Conservation (phyloP, 2,329 filamentous ascomycete genomes). For the Tolypocladium ophioglossoides region DNA sequence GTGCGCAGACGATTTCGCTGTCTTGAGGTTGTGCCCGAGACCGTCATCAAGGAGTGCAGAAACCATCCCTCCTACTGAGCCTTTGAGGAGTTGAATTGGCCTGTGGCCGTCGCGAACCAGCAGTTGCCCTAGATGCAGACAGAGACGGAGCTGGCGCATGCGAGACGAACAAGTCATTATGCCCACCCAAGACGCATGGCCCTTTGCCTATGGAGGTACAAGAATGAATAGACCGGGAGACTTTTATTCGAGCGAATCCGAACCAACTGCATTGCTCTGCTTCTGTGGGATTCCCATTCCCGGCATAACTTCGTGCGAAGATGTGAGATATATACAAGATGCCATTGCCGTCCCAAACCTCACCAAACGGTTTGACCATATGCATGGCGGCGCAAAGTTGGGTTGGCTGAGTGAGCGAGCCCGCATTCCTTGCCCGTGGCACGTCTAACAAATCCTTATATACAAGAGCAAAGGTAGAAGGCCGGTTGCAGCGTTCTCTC, state of each 20-base stretch:
- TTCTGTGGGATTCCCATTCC: neutral
- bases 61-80: neutral
- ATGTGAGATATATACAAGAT: neutral
- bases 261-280: neutral
- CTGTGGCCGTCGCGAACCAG: neutral
- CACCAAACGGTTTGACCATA: neutral
- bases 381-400: neutral
- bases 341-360: neutral
- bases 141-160: neutral
- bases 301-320: neutral
- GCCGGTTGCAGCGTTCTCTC: neutral
- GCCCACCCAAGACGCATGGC: neutral
- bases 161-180: neutral
- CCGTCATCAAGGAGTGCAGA: neutral
- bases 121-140: neutral
- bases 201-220: neutral
- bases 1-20: constrained; percentile 44
- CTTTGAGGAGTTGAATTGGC: neutral
- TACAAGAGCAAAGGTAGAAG: neutral
- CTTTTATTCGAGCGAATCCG: neutral
- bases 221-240: neutral
- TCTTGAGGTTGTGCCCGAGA: constrained; percentile 11
- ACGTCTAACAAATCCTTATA: neutral
- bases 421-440: too few species aligned
- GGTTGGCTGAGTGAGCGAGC: neutral